Conservation (phyloP, 2,329 filamentous ascomycete species). For the Metarhizium guizhouense region DNA sequence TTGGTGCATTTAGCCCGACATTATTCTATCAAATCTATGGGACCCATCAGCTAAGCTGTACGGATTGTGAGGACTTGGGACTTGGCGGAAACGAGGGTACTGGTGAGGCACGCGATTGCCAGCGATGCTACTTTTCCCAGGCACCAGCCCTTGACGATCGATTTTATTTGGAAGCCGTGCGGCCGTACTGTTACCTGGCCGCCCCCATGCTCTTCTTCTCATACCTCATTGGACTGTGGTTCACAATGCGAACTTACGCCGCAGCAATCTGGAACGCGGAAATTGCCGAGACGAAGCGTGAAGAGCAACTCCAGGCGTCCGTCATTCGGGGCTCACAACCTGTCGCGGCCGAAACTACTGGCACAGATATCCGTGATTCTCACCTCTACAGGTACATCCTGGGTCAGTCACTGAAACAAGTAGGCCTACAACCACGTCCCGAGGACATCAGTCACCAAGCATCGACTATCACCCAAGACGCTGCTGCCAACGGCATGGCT, state of each 20-base stretch:
- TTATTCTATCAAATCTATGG: slow-evolving; percentile 98
- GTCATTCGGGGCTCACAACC: slow-evolving; percentile 25
- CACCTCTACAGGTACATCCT: slow-evolving; percentile 89
- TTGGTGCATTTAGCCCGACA: slow-evolving; percentile 90
- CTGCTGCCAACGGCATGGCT: slow-evolving; percentile 32
- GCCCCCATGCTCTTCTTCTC: slow-evolving; percentile 81
- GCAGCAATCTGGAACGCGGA: slow-evolving; percentile 95
- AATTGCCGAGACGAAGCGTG: slow-evolving; percentile 63
- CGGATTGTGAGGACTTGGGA: slow-evolving; percentile 45
- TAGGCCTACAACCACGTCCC: slow-evolving; percentile 55
- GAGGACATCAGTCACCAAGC: slow-evolving; percentile 34
- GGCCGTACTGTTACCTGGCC: slow-evolving; percentile 87
- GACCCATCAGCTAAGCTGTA: slow-evolving; percentile 89
- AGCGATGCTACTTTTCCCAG: slow-evolving; percentile 90
- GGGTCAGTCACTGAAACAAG: slow-evolving; percentile 79
- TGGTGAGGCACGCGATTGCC: slow-evolving; percentile 59
- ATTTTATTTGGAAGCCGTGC: slow-evolving; percentile 85
- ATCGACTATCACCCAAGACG: slow-evolving; percentile 22
- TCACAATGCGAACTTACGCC: slow-evolving; percentile 90
- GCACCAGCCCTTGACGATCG: slow-evolving; percentile 72
- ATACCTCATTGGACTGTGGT: slow-evolving; percentile 89
- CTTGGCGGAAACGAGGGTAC: slow-evolving; percentile 20
- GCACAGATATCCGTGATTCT: slow-evolving; percentile 71
- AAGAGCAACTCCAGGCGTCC: slow-evolving; percentile 35
- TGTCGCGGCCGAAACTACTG: slow-evolving; percentile 36